These are phyloP conservation scores for Dorcoceras hygrometricum DNA, from an alignment of 257 asterid species.

Conservation along the genomic window DNA sequence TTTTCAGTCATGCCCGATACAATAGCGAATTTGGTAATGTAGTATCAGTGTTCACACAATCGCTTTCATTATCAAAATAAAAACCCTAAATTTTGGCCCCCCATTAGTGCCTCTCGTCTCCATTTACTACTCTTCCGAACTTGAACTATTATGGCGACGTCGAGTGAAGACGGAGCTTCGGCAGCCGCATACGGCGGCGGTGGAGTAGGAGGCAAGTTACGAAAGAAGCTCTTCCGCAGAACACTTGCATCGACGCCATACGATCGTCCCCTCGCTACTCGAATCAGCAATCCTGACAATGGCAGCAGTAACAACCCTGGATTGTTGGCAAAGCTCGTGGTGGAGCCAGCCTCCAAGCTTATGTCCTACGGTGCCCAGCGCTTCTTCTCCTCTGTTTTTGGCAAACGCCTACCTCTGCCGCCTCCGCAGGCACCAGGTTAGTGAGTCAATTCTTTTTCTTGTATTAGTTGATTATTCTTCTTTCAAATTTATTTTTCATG, in stretches of 20 bases:
- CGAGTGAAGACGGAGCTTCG: slow-evolving; percentile 33
- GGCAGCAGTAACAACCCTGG: slow-evolving; percentile 23
- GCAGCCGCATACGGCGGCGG: slow-evolving; percentile 28
- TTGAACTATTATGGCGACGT: slow-evolving; percentile 35
- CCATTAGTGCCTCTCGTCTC: slow-evolving; percentile 24
- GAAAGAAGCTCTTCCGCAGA: slow-evolving; percentile 31
- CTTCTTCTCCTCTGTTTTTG: slow-evolving; percentile 46
- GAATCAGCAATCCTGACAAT: slow-evolving; percentile 16
- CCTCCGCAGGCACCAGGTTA: slow-evolving; percentile 43
- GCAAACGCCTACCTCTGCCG: slow-evolving; percentile 47
- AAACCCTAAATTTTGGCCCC: not conserved
- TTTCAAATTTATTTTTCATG: not conserved
- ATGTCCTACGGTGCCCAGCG: slow-evolving; percentile 48
- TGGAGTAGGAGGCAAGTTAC: slow-evolving; percentile 44
- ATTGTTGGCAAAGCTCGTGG: slow-evolving; percentile 58
- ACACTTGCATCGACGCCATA: slow-evolving; percentile 37
- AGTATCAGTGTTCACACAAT: no score
- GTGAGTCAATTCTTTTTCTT: not conserved
- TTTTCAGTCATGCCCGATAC: no score
- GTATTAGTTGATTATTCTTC: no score
- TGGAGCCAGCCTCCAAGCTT: slow-evolving; percentile 69
- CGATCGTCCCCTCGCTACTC: slow-evolving; percentile 35
- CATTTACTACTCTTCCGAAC: slow-evolving; percentile 36
- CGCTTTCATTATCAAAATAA: slow-evolving; percentile 25
- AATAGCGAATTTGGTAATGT: no score